Conservation (phyloP, 169 alveolate genomes). For the Cyclospora cayetanensis region DNA sequence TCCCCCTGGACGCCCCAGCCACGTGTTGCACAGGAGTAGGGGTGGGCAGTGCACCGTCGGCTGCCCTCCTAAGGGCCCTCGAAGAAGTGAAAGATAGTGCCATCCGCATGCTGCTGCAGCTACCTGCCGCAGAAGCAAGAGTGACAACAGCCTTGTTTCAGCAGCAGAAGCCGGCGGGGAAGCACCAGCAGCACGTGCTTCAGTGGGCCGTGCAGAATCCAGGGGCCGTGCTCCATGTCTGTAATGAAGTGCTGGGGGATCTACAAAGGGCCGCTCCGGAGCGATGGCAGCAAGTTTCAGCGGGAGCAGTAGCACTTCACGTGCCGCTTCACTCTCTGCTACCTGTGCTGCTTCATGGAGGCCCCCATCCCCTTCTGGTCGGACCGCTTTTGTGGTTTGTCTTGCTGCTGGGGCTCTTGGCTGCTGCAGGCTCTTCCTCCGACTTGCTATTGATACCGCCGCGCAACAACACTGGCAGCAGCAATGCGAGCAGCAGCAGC, state of each 20-base stretch:
- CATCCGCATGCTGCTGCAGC: neutral
- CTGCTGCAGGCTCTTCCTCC: neutral
- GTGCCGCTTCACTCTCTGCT: conserved; percentile 3
- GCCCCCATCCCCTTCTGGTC: neutral
- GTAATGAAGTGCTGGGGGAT: neutral
- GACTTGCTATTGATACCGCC: neutral
- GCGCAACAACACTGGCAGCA: neutral
- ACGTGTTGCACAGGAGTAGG: neutral
- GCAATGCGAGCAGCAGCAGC: neutral
- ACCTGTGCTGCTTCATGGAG: neutral
- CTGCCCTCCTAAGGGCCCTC: neutral
- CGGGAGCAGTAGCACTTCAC: neutral
- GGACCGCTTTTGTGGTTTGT: neutral
- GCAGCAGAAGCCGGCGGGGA: neutral
- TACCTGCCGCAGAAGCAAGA: neutral
- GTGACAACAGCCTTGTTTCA: neutral
- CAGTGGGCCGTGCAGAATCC: neutral
- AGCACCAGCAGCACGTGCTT: conserved; percentile 10
- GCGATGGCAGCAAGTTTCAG: neutral
- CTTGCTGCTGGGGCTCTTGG: neutral
- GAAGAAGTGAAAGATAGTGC: neutral
- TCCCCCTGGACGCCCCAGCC: neutral
- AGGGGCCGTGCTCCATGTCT: neutral
- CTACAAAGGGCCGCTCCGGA: neutral
- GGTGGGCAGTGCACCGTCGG: neutral